Conservation (phyloP, 345 rosid genomes). For the Physaria fendleri region DNA sequence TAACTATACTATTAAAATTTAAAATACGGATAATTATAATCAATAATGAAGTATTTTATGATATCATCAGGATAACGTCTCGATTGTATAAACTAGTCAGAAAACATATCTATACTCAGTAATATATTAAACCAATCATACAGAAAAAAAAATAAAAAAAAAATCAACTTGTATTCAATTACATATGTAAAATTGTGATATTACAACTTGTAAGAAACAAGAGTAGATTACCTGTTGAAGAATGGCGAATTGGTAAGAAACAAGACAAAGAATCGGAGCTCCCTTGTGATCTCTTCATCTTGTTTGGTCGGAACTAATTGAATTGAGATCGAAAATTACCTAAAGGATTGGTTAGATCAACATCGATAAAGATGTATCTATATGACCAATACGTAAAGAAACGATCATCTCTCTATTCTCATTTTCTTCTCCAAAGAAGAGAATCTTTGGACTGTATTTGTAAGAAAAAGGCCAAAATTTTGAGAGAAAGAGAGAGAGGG, state of each 20-base stretch:
- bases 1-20: too few relatives aligned
- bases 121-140: background rate
- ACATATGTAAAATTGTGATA: background rate
- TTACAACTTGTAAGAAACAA: background rate
- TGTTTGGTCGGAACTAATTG: constrained; percentile 12
- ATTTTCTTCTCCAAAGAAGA: constrained; percentile 6
- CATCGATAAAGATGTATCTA: constrained; percentile 8
- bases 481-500: background rate
- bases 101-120: background rate
- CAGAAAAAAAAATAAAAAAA: background rate
- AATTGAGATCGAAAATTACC: background rate
- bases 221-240: constrained; percentile 66
- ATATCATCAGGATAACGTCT: constrained; percentile 24
- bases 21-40: constrained; percentile 1
- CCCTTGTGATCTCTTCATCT: constrained; percentile 78
- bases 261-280: constrained; percentile 87
- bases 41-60: constrained; percentile 1
- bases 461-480: background rate
- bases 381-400: constrained; percentile 2
- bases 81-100: constrained; percentile 21
- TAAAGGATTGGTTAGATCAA: background rate
- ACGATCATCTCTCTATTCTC: background rate
- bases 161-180: background rate
- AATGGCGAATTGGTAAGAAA: constrained; percentile 67
- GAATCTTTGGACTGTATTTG: background rate